Evolutionary conservation across 805 yeast species (phyloP), one percentile per base, ranked within the genome.

Genomic region (Saccharomycopsis capsularis): DNA sequence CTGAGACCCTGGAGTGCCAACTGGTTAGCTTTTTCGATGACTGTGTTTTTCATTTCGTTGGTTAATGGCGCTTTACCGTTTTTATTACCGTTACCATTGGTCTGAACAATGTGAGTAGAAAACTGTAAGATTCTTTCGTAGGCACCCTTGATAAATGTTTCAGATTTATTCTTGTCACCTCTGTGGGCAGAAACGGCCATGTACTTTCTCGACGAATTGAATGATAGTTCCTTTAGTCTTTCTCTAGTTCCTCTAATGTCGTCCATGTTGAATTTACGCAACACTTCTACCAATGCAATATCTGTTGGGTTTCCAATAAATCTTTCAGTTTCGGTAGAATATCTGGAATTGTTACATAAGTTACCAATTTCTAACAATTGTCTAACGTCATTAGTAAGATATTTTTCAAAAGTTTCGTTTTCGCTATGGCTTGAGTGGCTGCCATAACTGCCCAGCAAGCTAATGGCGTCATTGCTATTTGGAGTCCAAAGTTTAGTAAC

Each of bases 221-320:
- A 90, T 11, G 98, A 95, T 44, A 84, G 67, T 65, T 91, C 99
- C 55, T 75, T 74, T 3, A 75, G 60, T 59, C 93, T 78, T 23
- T 75, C 69, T 50, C 70, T 70, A 5, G 80, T 70, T 25, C 70
- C 68, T 63, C 99, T 80, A 7, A 65, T 60, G 63, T 93, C 98
- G 4, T 76, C 79, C 43, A 87, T 60, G 2, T 82, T 85, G 65
- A 89, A 88, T 50, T 75, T 76, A 3, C 78, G 68, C 49, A 89
- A 69, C 30, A 79, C 77, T 64, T 87, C 96, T 48, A 89, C 70
- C 39, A 93, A 70, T 0, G 99, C 98, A 57, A 90, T 80, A 67
- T 93, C 99, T 13, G 96, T 88, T 36, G 99, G 95, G 64, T 91
- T 93, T 24, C 99, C 99, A 42, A 85, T 77, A 37, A 68, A 83